Evolutionary conservation across 2,329 filamentous ascomycete species (phyloP).

Genomic region (Zymoseptoria pseudotritici): DNA sequence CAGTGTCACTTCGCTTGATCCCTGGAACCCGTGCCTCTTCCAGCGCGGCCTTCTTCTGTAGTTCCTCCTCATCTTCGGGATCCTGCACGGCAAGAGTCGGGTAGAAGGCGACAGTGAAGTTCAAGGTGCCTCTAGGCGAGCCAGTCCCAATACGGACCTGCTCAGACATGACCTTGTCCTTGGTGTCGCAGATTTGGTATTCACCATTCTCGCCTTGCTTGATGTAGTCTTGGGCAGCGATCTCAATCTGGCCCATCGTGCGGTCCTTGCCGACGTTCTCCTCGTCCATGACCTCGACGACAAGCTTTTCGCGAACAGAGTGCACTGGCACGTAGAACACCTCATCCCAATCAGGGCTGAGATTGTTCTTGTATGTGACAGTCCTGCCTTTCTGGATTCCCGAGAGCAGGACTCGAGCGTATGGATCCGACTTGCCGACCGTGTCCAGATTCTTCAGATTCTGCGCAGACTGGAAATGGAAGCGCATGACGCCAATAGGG

Average conservation of each 20-base stretch:
- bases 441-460: constrained; percentile 88
- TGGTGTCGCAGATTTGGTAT: constrained; percentile 71
- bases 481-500: constrained; percentile 87
- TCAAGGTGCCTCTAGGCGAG: constrained; percentile 68
- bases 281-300: constrained; percentile 92
- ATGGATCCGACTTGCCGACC: constrained; percentile 94
- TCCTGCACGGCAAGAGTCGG: constrained; percentile 82
- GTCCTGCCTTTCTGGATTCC: constrained; percentile 86
- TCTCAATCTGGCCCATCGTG: constrained; percentile 71
- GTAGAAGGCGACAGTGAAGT: constrained; percentile 82
- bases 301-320: constrained; percentile 71
- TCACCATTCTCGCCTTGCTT: constrained; percentile 70
- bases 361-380: constrained; percentile 91
- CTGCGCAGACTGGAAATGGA: constrained; percentile 79
- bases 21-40: constrained; percentile 11
- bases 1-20: constrained; percentile 21
- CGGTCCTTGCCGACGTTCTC: constrained; percentile 89
- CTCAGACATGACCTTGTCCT: constrained; percentile 54
- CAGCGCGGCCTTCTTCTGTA: constrained; percentile 12
- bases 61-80: constrained; percentile 69
- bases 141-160: constrained; percentile 69
- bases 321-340: constrained; percentile 91
- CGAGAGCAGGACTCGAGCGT: constrained; percentile 79
- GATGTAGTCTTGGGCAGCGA: constrained; percentile 72
- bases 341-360: constrained; percentile 94